These are phyloP conservation scores for Aureobasidium sp. DNA, from an alignment of 2,329 filamentous ascomycete genomes.

Conservation along the genomic window DNA sequence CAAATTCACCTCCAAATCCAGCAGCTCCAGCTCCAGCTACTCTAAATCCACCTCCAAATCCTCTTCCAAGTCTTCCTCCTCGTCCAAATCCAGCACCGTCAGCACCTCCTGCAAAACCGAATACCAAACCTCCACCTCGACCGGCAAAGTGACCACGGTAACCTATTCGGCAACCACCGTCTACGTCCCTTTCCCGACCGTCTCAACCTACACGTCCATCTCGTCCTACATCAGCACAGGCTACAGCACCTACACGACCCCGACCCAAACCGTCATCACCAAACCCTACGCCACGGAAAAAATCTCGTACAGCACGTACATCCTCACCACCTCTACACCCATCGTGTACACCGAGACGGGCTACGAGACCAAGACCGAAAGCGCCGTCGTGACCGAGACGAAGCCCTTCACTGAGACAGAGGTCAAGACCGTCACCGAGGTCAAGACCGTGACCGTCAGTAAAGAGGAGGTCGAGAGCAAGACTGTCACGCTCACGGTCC, in stretches of 20 bases:
- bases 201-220: neutral
- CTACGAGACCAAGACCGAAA: neutral
- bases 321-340: neutral
- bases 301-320: neutral
- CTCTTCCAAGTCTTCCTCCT: constrained; percentile 2
- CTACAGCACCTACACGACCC: neutral
- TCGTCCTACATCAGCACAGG: neutral
- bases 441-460: constrained; percentile 7
- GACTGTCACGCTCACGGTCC: neutral
- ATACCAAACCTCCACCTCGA: neutral
- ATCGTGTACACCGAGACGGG: neutral
- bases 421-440: neutral
- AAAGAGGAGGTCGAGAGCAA: neutral
- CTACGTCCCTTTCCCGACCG: neutral
- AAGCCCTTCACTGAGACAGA: neutral
- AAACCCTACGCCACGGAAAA: neutral
- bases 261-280: neutral
- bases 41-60: neutral
- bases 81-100: neutral
- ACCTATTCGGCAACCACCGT: constrained; percentile 4
- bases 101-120: constrained; percentile 6
- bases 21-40: neutral
- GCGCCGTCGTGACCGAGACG: constrained; percentile 1
- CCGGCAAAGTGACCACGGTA: neutral
- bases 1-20: neutral